These are phyloP conservation scores for Oleoguttula mirabilis DNA, from an alignment of 495 filamentous ascomycete species.

Conservation along the genomic window DNA sequence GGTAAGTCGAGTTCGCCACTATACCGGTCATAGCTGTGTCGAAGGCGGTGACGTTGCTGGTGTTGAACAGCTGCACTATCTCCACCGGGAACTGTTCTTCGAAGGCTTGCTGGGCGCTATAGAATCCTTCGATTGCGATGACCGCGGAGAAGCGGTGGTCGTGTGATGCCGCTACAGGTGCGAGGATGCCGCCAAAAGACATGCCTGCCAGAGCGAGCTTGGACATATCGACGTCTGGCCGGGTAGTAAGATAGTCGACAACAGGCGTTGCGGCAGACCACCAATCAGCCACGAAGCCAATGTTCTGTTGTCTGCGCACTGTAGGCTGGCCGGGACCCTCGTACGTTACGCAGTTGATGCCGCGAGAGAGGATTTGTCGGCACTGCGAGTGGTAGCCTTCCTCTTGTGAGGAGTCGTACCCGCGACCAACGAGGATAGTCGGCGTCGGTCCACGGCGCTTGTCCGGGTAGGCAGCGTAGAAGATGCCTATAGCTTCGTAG, in stretches of 20 bases:
- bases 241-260: slow-evolving; percentile 30
- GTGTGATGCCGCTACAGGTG: slow-evolving; percentile 29
- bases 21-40: not conserved
- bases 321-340: slow-evolving; percentile 41
- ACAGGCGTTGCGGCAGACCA: slow-evolving; percentile 35
- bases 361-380: slow-evolving; percentile 29
- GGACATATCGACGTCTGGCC: slow-evolving; percentile 24
- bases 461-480: slow-evolving; percentile 1
- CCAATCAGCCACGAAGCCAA: slow-evolving; percentile 41
- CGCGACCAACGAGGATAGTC: slow-evolving; percentile 31
- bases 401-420: slow-evolving; percentile 37
- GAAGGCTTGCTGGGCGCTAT: not conserved
- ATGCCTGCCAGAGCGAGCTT: slow-evolving; percentile 28
- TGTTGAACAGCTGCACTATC: not conserved
- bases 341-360: slow-evolving; percentile 37
- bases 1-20: not conserved
- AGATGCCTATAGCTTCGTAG: slow-evolving; percentile 5
- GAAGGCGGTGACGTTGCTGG: slow-evolving; percentile 1
- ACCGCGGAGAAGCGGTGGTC: slow-evolving; percentile 35
- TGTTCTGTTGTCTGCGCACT: slow-evolving; percentile 33
- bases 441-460: slow-evolving; percentile 19
- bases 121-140: slow-evolving; percentile 32
- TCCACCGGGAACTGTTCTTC: not conserved
- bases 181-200: slow-evolving; percentile 32
- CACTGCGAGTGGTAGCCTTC: slow-evolving; percentile 33